phyloP scores from a whole-genome alignment of 805 yeast genomes.

The Sugiyamaella chiloensis region DNA sequence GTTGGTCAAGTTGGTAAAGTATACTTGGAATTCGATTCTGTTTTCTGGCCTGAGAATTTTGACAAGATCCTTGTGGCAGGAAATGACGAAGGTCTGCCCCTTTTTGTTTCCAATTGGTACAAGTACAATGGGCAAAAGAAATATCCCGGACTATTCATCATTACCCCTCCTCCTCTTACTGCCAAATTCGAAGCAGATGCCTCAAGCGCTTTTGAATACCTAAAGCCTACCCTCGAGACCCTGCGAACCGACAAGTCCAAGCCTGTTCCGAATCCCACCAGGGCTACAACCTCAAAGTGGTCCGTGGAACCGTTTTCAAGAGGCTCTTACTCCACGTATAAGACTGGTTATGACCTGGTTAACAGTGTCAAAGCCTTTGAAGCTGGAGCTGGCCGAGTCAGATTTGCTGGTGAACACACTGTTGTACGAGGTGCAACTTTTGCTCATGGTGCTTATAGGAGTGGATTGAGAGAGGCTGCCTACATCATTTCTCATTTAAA shows the following conservation, averaged over 20 bases:
- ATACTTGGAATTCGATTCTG: conserved; percentile 58
- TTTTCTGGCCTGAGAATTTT: conserved; percentile 55
- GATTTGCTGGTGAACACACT: conserved; percentile 94
- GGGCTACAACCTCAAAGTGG: conserved; percentile 59
- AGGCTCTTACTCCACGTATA: conserved; percentile 70
- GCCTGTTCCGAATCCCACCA: conserved; percentile 39
- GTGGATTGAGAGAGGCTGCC: conserved; percentile 61
- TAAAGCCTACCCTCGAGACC: conserved; percentile 48
- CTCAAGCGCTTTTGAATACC: conserved; percentile 52
- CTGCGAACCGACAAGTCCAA: conserved; percentile 24
- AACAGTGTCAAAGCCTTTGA: conserved; percentile 43
- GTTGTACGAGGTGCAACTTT: conserved; percentile 85
- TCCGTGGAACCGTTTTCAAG: conserved; percentile 61
- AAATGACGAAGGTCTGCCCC: conserved; percentile 47
- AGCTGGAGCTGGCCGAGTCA: conserved; percentile 53
- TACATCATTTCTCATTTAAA: conserved; percentile 30
- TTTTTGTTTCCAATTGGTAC: conserved; percentile 57
- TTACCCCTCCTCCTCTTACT: conserved; percentile 74
- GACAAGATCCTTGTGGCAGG: conserved; percentile 51
- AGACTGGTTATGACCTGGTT: conserved; percentile 13
- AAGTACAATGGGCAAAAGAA: conserved; percentile 36
- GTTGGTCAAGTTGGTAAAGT: conserved; percentile 74
- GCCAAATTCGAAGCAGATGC: conserved; percentile 50
- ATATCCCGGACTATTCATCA: conserved; percentile 52
- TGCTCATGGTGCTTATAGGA: conserved; percentile 85